Evolutionary conservation across 116 monocot species (phyloP).

Genomic region (Iris pallida): DNA sequence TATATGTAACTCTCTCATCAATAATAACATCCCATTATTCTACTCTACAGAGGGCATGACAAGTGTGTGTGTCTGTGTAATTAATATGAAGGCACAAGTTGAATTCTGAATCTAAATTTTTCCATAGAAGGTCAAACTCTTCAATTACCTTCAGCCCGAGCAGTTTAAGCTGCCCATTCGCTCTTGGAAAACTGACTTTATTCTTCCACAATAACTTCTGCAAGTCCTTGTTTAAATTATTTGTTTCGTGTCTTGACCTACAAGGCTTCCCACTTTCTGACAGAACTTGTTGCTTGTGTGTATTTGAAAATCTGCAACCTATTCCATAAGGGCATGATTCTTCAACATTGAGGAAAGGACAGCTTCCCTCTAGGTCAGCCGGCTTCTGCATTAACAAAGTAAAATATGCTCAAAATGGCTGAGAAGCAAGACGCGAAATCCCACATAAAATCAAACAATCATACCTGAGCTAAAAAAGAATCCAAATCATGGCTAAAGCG

Average conservation of each 20-base stretch:
- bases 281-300: slow-evolving; percentile 30
- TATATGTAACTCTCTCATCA: no score
- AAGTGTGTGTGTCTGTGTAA: no score
- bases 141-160: slow-evolving; percentile 69
- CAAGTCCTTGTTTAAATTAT: slow-evolving; percentile 64
- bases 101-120: background rate
- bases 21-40: no score
- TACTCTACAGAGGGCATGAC: no score
- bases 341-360: slow-evolving; percentile 50
- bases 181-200: slow-evolving; percentile 67
- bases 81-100: no score
- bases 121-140: background rate
- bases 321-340: slow-evolving; percentile 77
- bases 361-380: slow-evolving; percentile 69
- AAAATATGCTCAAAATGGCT: background rate
- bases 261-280: slow-evolving; percentile 9
- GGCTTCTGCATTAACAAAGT: slow-evolving; percentile 62
- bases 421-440: background rate
- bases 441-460: background rate
- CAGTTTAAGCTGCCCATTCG: slow-evolving; percentile 72
- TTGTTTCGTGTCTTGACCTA: slow-evolving; percentile 45
- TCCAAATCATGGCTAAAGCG: slow-evolving; percentile 88
- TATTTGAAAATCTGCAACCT: slow-evolving; percentile 62
- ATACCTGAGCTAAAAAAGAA: slow-evolving; percentile 68
- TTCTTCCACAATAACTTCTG: slow-evolving; percentile 96